Percentiles rank a stretch among this genome's conserved stretches.
Conservation (phyloP, 2,329 filamentous ascomycete species). For the Thermomyces lanuginosus region DNA sequence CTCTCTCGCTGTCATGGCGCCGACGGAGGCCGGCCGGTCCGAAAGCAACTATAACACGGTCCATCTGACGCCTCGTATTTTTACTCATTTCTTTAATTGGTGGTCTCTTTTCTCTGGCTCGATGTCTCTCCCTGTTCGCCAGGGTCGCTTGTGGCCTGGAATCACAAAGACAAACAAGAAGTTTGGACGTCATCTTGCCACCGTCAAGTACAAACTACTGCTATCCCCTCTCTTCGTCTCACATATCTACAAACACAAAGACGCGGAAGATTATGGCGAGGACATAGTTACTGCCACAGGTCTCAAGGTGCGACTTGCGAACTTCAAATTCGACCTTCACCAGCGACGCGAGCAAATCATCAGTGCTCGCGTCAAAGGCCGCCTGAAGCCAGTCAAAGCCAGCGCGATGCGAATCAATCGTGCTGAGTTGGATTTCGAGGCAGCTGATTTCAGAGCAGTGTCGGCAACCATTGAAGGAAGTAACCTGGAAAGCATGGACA, state of each 20-base stretch:
- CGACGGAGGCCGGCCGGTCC: constrained; percentile 62
- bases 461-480: constrained; percentile 79
- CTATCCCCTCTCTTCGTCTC: constrained; percentile 86
- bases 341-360: constrained; percentile 91
- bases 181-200: constrained; percentile 90
- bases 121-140: constrained; percentile 85
- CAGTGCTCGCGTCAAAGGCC: constrained; percentile 60
- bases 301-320: constrained; percentile 89
- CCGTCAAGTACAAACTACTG: constrained; percentile 91
- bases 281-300: constrained; percentile 77
- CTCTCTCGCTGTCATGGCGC: constrained; percentile 78
- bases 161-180: constrained; percentile 97
- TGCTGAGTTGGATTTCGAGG: constrained; percentile 79
- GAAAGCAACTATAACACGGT: constrained; percentile 93
- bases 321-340: constrained; percentile 92
- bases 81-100: constrained; percentile 96
- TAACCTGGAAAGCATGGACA: constrained; percentile 56
- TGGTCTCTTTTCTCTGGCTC: constrained; percentile 92
- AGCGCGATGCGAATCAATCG: constrained; percentile 93
- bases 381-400: constrained; percentile 61
- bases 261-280: constrained; percentile 69
- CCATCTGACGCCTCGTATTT: constrained; percentile 86
- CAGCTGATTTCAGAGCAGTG: constrained; percentile 80
- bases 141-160: constrained; percentile 79
- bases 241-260: constrained; percentile 97